Evolutionary conservation across 768 basidiomycete genomes (phyloP), one percentile per base, ranked within the genome.

Genomic region (Tylopilus intermedius): DNA sequence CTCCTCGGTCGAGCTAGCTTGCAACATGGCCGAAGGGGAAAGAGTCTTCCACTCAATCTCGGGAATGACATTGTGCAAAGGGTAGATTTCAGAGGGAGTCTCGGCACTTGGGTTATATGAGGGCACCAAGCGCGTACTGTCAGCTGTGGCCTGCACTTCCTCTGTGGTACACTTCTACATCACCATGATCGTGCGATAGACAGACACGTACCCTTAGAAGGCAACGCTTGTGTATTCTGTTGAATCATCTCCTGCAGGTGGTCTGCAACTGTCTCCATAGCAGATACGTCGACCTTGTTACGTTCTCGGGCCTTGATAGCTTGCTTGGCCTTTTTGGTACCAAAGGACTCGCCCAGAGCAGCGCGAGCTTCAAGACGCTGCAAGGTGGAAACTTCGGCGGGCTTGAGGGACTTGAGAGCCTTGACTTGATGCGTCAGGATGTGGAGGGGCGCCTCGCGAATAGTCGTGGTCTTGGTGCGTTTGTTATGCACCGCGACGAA

Each of bases 301-400:
- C 95, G 80, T 70, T 94, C 93, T 49, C 79, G 80, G 4, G 92
- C 88, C 48, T 81, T 81, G 63, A 97, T 94, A 27, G 82, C 84
- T 9, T 82, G 81, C 68, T 91, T 88, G 42, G 93, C 91, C 67
- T 96, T 98, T 72, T 93, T 90, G 24, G 94, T 95, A 21, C 95
- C 95, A 58, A 99, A 99, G 1, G 88, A 82, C 67, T 93, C 86
- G 30, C 95, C 94, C 2, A 99, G 80, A n/a, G 81, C 76, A 50
- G 80, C 88, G 39, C 85, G 79, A 14, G 85, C 86, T 47, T 84
- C 77, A 38, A 78, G 71, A 53, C 83, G 79, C 44, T 75, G 59
- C 45, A 80, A 71, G 8, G 74, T 68, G 14, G 82, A 77, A 8
- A 78, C 77, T 11, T 75, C 70, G 4, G 78, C 70, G 13, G 80